Evolutionary conservation across 805 yeast species (phyloP), one percentile per base, ranked within the genome.

Genomic region (Hermanozyma aechmeae): DNA sequence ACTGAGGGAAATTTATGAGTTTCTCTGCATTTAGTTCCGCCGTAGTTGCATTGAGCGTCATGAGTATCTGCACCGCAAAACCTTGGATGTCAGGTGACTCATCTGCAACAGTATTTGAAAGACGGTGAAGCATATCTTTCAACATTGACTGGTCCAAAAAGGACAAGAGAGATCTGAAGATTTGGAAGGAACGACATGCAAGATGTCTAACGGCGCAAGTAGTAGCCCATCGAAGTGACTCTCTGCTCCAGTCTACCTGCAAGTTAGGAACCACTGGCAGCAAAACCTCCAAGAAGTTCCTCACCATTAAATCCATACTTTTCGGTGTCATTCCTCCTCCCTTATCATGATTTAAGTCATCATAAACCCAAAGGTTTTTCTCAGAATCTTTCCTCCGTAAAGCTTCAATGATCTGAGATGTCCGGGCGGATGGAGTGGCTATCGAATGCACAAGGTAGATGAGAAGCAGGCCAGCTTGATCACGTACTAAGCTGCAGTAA

Each of bases 151-250:
- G 87, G 47, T 92, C 96, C 36, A 89, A 58, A 42, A 78, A 76
- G 6, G 83, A 71, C n/a, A 86, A 58, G 32, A 92, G 53, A 3
- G 93, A 81, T 25, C 99, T 65, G 58, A 87, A 92, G 0, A 87
- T 68, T 50, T 92, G 98, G 55, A 93, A 89, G 0, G 97, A 87
- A 15, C 98, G 70, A 41, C 98, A 92, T 0, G 99, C 98, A 41
- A 92, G 73, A 50, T 93, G 99, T 46, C 96, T 69, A 2, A 89
- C 97, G 2, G 96, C 93, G 58, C 97, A 92, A 2, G 95, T 79
- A 0, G 98, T 92, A 0, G 98, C 96, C 98, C 98, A 92, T 16
- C 70, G 66, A 20, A 93, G 61, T 0, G 97, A 79, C 3, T 72
- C 74, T 19, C 78, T 61, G 28, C 94, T 79, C 98, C 98, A 92